Base-by-base conservation (phyloP, 768 basidiomycete genomes). In the Agrocybe chaxingu region DNA sequence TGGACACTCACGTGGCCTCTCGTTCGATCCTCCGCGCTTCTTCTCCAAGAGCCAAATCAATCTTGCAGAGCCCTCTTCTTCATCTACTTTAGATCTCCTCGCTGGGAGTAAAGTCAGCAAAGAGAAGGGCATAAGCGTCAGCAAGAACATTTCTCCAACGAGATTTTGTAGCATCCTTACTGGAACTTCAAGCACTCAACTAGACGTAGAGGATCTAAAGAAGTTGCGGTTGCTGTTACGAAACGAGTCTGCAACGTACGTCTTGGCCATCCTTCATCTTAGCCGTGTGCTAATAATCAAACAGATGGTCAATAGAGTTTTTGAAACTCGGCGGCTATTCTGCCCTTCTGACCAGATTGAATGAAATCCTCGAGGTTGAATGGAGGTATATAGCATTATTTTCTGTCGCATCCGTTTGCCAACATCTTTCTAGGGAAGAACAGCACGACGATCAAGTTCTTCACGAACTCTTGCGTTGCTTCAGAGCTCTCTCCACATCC, bases 391-490 rank as follows among this genome's bases (percentile, higher is more conserved):
- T 72, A n/a, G 6, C 32, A n/a, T 36, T 16, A 34, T 37, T 19
- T 47, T 9, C 16, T 31, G 12, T 41, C 47, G 0, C 44, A 34
- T 0, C 36, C 6, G 38, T 8, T 9, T 1, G 16, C 52, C 36
- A 56, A 12, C 7, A 38, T 13, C 63, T 42, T 24, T 50, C 19
- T 60, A 94, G 94, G 56, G 96, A 98, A 66, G 97, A 99, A 63
- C 96, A 98, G 62, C 96, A 97, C 57, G 97, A 97, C 62, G 97
- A 98, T 62, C 87, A 97, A 64, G 76, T 97, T 38, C 74, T 99
- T 11, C 87, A 96, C 57, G 95, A 98, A 66, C 72, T 98, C 1
- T 73, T 98, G 36, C 85, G 93, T 2, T 98, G 94, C 71, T 83
- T 98, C 68, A 97, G 97, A 68, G 97, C 90, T 0, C 76, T 99